phyloP scores from a whole-genome alignment of 345 rosid genomes.

The Raphanus sativus region DNA sequence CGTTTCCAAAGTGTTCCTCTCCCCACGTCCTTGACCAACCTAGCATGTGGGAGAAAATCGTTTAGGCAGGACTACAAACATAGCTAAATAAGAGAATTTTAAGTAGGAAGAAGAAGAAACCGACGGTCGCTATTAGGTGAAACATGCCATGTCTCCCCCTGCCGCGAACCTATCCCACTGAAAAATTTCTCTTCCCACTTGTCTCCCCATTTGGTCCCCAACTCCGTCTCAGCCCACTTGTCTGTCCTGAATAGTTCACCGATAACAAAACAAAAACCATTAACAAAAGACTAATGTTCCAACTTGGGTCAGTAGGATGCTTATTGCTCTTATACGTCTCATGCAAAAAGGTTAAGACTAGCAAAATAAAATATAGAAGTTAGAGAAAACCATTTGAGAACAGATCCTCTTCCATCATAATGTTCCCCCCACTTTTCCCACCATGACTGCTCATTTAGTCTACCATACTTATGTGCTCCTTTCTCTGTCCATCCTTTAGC shows the following conservation, averaged over 20 bases:
- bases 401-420: conserved; percentile 97
- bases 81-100: neutral
- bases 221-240: conserved; percentile 99
- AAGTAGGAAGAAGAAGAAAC: conserved; percentile 32
- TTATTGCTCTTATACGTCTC: neutral
- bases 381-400: conserved; percentile 79
- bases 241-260: conserved; percentile 80
- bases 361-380: conserved; percentile 5
- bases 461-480: conserved; percentile 96
- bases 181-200: conserved; percentile 99
- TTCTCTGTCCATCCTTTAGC: conserved; percentile 99
- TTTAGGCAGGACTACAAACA: conserved; percentile 3
- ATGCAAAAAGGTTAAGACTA: neutral
- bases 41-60: conserved; percentile 26
- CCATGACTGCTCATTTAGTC: conserved; percentile 97
- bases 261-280: conserved; percentile 21
- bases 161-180: conserved; percentile 92
- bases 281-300: neutral
- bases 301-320: neutral
- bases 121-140: conserved; percentile 77
- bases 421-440: conserved; percentile 99
- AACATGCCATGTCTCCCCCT: conserved; percentile 99
- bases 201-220: conserved; percentile 99
- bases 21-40: conserved; percentile 99
- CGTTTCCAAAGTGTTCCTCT: conserved; percentile 96